Percentiles rank a stretch among this genome's conserved stretches.
Evolutionary conservation across 2,329 filamentous ascomycete genomes (phyloP).

Genomic region (Paraphaeosphaeria sporulosa): DNA sequence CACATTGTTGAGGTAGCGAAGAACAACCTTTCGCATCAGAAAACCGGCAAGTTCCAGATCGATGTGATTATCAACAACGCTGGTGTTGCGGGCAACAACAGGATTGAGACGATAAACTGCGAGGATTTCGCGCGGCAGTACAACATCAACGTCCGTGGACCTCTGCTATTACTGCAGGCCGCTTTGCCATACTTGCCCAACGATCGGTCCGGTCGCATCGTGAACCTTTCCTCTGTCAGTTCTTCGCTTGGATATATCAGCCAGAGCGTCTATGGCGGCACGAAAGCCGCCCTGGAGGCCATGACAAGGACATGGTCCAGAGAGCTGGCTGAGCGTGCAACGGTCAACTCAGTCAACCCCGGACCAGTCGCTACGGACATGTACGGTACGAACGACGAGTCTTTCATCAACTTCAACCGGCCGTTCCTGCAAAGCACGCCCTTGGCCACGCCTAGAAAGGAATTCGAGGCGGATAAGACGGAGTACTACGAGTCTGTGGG

Average conservation of each 20-base stretch:
- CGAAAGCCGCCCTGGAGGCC: constrained; percentile 71
- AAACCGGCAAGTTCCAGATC: constrained; percentile 68
- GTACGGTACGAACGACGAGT: constrained; percentile 64
- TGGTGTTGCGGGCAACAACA: constrained; percentile 71
- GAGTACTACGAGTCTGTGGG: constrained; percentile 56
- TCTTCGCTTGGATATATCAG: constrained; percentile 64
- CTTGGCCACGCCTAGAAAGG: constrained; percentile 66
- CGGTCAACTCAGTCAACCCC: constrained; percentile 72
- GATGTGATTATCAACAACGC: constrained; percentile 92
- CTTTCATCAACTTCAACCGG: constrained; percentile 66
- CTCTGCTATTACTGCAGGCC: constrained; percentile 79
- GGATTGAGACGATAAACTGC: constrained; percentile 67
- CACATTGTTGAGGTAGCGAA: constrained; percentile 66
- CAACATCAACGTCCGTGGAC: constrained; percentile 82
- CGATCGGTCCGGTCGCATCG: constrained; percentile 71
- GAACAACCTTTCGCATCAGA: constrained; percentile 64
- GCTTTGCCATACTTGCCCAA: constrained; percentile 72
- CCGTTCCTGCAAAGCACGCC: constrained; percentile 71
- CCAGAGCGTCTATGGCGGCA: constrained; percentile 70
- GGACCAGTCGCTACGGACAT: constrained; percentile 70
- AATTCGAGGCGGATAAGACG: constrained; percentile 66
- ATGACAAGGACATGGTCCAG: constrained; percentile 75
- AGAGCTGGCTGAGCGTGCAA: constrained; percentile 67
- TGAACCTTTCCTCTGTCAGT: constrained; percentile 68
- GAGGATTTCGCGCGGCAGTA: constrained; percentile 76